These are phyloP conservation scores for Neurospora sp. DNA, from an alignment of 495 filamentous ascomycete species.

Conservation along the genomic window DNA sequence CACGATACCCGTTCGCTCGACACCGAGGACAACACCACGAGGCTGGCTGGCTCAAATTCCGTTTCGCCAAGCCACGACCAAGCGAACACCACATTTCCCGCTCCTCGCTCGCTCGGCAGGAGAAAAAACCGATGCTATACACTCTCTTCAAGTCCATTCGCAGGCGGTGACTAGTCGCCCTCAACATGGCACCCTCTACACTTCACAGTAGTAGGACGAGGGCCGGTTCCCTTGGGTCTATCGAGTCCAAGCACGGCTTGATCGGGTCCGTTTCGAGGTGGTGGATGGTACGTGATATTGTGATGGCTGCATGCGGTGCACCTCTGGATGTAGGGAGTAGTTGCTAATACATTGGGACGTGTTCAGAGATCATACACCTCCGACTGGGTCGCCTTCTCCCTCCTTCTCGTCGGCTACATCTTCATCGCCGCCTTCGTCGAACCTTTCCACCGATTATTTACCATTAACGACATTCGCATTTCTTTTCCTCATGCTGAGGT, in stretches of 20 bases:
- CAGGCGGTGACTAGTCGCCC: slow-evolving; percentile 30
- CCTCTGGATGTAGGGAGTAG: background rate
- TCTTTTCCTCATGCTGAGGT: slow-evolving; percentile 76
- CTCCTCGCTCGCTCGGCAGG: background rate
- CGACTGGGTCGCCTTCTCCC: slow-evolving; percentile 71
- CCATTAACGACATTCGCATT: slow-evolving; percentile 71
- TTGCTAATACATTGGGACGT: background rate
- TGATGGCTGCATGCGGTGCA: background rate
- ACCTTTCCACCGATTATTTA: slow-evolving; percentile 85
- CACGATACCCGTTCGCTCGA: background rate
- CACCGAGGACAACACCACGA: background rate
- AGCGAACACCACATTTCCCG: background rate
- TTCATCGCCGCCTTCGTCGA: slow-evolving; percentile 59
- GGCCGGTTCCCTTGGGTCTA: slow-evolving; percentile 3
- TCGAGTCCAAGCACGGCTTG: slow-evolving; percentile 8
- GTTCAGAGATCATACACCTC: slow-evolving; percentile 62
- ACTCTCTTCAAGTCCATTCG: slow-evolving; percentile 26
- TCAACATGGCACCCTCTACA: slow-evolving; percentile 23
- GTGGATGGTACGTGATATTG: slow-evolving; percentile 31
- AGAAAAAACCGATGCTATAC: slow-evolving; percentile 12
- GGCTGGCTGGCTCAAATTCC: background rate
- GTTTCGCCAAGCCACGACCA: background rate
- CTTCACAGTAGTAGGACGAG: slow-evolving; percentile 8
- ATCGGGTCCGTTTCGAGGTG: slow-evolving; percentile 37
- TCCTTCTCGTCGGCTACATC: slow-evolving; percentile 57